These are phyloP conservation scores for Pelargonium fulgidum DNA, from an alignment of 441 rosid species.

Conservation along the genomic window DNA sequence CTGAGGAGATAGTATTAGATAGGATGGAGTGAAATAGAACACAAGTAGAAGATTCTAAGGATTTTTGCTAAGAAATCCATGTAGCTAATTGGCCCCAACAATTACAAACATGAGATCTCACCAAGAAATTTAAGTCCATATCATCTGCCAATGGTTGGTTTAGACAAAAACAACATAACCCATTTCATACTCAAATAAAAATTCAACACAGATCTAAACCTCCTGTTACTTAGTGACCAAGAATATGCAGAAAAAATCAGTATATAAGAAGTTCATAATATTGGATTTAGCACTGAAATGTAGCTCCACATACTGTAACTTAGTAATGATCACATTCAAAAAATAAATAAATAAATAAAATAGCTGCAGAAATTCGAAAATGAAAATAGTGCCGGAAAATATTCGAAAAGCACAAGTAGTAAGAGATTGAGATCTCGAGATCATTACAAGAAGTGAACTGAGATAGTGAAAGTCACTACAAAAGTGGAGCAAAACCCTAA, in stretches of 20 bases:
- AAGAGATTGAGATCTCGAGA: too few relatives aligned
- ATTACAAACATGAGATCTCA: not conserved
- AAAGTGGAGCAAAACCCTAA: too few relatives aligned
- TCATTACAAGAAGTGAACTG: too few relatives aligned
- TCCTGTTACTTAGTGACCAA: not conserved
- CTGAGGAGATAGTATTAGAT: too few relatives aligned
- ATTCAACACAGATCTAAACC: slow-evolving; percentile 18
- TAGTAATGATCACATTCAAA: not conserved
- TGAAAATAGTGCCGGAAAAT: not conserved
- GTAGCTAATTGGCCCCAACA: too few relatives aligned
- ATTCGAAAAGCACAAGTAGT: too few relatives aligned
- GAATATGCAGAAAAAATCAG: not conserved
- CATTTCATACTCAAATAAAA: slow-evolving; percentile 11
- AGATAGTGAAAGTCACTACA: too few relatives aligned
- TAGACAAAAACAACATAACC: not conserved
- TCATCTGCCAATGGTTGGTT: not conserved
- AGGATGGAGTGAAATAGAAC: too few relatives aligned
- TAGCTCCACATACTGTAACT: not conserved
- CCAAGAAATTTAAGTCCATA: not conserved
- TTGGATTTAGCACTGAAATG: not conserved
- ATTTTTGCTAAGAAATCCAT: too few relatives aligned
- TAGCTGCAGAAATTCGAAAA: not conserved
- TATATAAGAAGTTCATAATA: not conserved
- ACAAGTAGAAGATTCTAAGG: too few relatives aligned
- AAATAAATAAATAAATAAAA: too few relatives aligned